phyloP scores from a whole-genome alignment of 2,329 filamentous ascomycete species.

The Blumeria graminis region DNA sequence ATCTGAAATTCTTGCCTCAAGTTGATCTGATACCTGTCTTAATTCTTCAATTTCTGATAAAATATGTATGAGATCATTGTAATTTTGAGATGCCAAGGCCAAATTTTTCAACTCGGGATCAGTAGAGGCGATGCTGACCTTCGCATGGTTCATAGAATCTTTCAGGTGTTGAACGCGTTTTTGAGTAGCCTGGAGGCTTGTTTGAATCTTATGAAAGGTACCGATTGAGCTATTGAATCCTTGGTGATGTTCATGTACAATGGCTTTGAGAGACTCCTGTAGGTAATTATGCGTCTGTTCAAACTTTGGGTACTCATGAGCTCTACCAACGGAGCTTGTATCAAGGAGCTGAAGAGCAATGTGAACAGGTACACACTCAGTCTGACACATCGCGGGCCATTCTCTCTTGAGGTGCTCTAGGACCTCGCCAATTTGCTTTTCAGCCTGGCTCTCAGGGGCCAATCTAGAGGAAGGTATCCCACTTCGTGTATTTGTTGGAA shows the following conservation, averaged over 20 bases:
- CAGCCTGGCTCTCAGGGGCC: conserved; percentile 12
- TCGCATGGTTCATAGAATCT: conserved; percentile 58
- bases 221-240: conserved; percentile 98
- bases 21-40: conserved; percentile 67
- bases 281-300: conserved; percentile 62
- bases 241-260: conserved; percentile 96
- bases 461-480: conserved; percentile 5
- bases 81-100: conserved; percentile 66
- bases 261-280: conserved; percentile 78
- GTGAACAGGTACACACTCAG: conserved; percentile 78
- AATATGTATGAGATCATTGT: conserved; percentile 69
- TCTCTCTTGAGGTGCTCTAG: conserved; percentile 66
- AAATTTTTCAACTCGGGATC: conserved; percentile 82
- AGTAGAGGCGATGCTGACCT: conserved; percentile 56
- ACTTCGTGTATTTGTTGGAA: background rate
- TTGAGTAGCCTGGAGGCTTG: conserved; percentile 74
- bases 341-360: conserved; percentile 89
- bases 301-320: conserved; percentile 71
- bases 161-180: conserved; percentile 62
- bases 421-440: conserved; percentile 21
- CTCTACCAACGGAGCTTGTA: conserved; percentile 74
- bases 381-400: conserved; percentile 79
- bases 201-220: conserved; percentile 96
- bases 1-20: conserved; percentile 86
- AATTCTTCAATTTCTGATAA: conserved; percentile 71